Base-by-base conservation (phyloP, 2,329 filamentous ascomycete genomes). In the Fusarium globosum region DNA sequence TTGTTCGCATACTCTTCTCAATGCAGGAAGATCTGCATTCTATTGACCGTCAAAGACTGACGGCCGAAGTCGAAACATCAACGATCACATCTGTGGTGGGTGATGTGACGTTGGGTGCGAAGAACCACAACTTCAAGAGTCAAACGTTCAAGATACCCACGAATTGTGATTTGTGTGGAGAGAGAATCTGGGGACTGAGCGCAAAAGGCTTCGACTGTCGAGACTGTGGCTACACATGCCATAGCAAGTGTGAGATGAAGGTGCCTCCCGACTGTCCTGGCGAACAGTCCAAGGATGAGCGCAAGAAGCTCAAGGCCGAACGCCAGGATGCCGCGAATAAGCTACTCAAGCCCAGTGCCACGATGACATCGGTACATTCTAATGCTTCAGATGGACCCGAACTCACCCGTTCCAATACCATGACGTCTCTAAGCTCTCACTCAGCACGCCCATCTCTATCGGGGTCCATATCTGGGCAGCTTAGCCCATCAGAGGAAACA, bases 71-170 rank as follows among this genome's bases (percentile, higher is more conserved):
- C 21, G 96, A 99, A 83, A 95, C 95, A 14, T 92, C 93, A 3
- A 97, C 95, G 5, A 97, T 99, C 79, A 96, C 94, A n/a, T 87
- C 91, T 15, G 93, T 91, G 1, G 96, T 98, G 6, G 96, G 96
- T 41, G 96, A 99, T 80, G 89, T 99, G 61, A 97, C 95, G 4
- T 86, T 97, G 26, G 96, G 96, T 23, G 95, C 95, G 16, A 94
- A 94, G 81, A 97, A 95, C 79, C 96, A 99, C 85, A 96, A 97
- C 79, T 99, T 99, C 88, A 97, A 97, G 83, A 91, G 94, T n/a
- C 95, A 98, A 80, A 98, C 96, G 0, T 99, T 98, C 88, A 98
- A 98, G 82, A 97, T 99, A 69, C 97, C 97, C 0, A 99, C 96
- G 9, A 98, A 98, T 81, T 99, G 96, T 84, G 96, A 99, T 82